A percentile compares a stretch with the other conserved stretches of the same genome.
These are phyloP conservation scores for Fomes fomentarius DNA, from an alignment of 1,284 basidiomycete species.

Conservation along the genomic window DNA sequence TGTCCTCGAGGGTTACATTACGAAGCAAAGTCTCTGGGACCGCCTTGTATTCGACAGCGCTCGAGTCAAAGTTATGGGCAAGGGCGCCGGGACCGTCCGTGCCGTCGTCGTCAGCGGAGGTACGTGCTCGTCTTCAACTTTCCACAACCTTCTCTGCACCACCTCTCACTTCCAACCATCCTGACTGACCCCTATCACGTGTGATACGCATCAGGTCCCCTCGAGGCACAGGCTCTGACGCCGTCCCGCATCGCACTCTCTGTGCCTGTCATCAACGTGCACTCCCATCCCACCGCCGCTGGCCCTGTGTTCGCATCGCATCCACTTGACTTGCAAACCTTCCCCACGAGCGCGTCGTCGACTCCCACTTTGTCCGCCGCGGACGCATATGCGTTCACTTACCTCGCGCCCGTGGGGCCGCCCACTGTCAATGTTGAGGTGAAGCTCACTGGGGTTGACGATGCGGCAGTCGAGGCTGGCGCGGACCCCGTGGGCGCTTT, in stretches of 20 bases:
- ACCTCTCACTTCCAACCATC: neutral
- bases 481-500: conserved; percentile 38
- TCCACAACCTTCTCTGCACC: neutral
- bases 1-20: conserved; percentile 68
- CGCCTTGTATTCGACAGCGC: conserved; percentile 71
- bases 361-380: conserved; percentile 33
- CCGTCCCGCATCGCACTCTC: conserved; percentile 71
- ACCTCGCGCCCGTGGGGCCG: conserved; percentile 65
- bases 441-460: conserved; percentile 67
- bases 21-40: conserved; percentile 80
- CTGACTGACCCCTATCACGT: neutral
- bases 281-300: conserved; percentile 60
- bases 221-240: conserved; percentile 48
- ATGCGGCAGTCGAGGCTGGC: conserved; percentile 62
- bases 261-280: conserved; percentile 66
- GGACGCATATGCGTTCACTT: conserved; percentile 33
- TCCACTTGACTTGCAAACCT: conserved; percentile 74
- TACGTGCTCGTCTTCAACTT: conserved; percentile 38
- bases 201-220: no score
- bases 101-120: conserved; percentile 68
- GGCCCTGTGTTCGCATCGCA: conserved; percentile 77
- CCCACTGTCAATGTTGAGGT: conserved; percentile 76
- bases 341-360: conserved; percentile 39
- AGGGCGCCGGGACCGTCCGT: conserved; percentile 59
- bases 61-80: conserved; percentile 59